Evolutionary conservation across 495 filamentous ascomycete genomes (phyloP).

Genomic region (Neurospora tetrasperma): DNA sequence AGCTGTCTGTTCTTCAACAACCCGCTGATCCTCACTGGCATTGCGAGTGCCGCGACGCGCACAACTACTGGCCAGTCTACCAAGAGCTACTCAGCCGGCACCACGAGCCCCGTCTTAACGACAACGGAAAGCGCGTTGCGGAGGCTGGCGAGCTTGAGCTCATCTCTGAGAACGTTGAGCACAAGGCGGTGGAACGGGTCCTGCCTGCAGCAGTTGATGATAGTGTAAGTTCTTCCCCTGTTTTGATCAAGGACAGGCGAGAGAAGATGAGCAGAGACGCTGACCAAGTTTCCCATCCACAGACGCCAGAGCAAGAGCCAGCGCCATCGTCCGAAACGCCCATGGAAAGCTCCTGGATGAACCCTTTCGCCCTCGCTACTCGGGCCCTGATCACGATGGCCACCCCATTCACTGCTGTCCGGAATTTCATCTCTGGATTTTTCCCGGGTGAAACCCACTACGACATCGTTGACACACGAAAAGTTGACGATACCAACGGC

Average conservation of each 20-base stretch:
- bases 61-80: slow-evolving; percentile 3
- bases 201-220: neutral
- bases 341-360: neutral
- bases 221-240: neutral
- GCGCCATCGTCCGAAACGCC: neutral
- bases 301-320: neutral
- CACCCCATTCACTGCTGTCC: neutral
- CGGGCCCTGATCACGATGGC: neutral
- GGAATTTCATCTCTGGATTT: neutral
- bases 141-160: slow-evolving; percentile 16
- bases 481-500: neutral
- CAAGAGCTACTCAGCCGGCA: neutral
- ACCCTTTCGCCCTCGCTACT: neutral
- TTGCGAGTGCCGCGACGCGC: slow-evolving; percentile 13
- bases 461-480: slow-evolving; percentile 14
- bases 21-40: slow-evolving; percentile 15
- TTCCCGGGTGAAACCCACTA: neutral
- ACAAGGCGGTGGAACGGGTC: neutral
- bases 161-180: slow-evolving; percentile 8
- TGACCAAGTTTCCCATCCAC: slow-evolving; percentile 2
- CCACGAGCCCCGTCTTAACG: neutral
- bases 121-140: slow-evolving; percentile 18
- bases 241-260: slow-evolving; percentile 1
- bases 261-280: slow-evolving; percentile 9
- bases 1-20: slow-evolving; percentile 17